A percentile compares a stretch with the other conserved stretches of the same genome.
Conservation (phyloP, 2,329 filamentous ascomycete species). For the Cadophora gregata region DNA sequence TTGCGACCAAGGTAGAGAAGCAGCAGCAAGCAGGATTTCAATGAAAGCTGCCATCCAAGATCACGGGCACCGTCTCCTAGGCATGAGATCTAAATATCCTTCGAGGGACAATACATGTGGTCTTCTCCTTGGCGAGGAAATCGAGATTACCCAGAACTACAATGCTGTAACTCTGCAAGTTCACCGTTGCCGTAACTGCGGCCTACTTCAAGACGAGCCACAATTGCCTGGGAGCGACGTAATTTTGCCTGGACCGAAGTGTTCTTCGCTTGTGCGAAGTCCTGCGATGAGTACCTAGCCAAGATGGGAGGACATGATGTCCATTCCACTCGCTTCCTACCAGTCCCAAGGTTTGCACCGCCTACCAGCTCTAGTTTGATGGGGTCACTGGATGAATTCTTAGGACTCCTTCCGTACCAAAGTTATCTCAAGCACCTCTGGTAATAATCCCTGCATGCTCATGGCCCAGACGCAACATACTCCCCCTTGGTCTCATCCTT, state of each 20-base stretch:
- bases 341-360: slow-evolving; percentile 25
- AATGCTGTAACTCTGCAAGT: slow-evolving; percentile 6
- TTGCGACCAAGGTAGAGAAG: background rate
- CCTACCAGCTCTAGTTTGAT: background rate
- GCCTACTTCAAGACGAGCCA: slow-evolving; percentile 23
- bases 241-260: slow-evolving; percentile 19
- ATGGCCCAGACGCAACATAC: slow-evolving; percentile 68
- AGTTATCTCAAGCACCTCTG: slow-evolving; percentile 81
- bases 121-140: slow-evolving; percentile 10
- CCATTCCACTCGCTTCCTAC: slow-evolving; percentile 32
- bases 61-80: background rate
- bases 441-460: slow-evolving; percentile 71
- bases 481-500: slow-evolving; percentile 73
- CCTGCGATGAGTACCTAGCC: slow-evolving; percentile 21
- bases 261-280: slow-evolving; percentile 19
- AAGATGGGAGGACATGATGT: slow-evolving; percentile 23
- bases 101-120: slow-evolving; percentile 12
- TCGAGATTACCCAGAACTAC: slow-evolving; percentile 21
- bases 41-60: slow-evolving; percentile 1
- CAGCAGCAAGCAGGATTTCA: slow-evolving; percentile 12
- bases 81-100: slow-evolving; percentile 9
- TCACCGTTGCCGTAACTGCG: slow-evolving; percentile 14
- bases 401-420: slow-evolving; percentile 71
- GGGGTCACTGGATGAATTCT: background rate
- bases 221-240: slow-evolving; percentile 21